Percentiles rank a stretch among this genome's conserved stretches.
These are phyloP conservation scores for Magnaporthiopsis incrustans DNA, from an alignment of 2,329 filamentous ascomycete genomes.

Conservation along the genomic window DNA sequence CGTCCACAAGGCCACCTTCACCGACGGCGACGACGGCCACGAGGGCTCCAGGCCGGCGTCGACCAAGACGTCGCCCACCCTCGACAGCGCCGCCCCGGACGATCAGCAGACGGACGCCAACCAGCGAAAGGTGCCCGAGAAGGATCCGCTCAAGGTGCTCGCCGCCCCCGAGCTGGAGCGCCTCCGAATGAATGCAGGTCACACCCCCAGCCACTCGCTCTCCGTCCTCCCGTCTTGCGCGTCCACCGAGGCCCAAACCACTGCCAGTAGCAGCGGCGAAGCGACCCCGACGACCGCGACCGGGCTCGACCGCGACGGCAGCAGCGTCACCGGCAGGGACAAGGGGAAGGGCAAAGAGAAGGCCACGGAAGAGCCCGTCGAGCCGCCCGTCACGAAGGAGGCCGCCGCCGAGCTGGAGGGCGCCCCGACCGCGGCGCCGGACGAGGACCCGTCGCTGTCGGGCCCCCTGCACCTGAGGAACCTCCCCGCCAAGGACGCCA, in stretches of 20 bases:
- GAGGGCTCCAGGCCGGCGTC: constrained; percentile 20
- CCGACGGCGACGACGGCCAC: constrained; percentile 23
- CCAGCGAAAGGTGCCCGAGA: constrained; percentile 22
- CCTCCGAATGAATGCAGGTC: constrained; percentile 54
- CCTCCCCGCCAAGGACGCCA: constrained; percentile 46
- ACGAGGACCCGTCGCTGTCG: constrained; percentile 37
- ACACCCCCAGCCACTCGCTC: constrained; percentile 53
- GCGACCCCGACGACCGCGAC: constrained; percentile 26
- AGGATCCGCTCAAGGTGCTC: constrained; percentile 37
- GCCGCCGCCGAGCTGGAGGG: constrained; percentile 13
- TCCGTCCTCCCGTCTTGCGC: constrained; percentile 39
- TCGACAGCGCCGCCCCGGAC: constrained; percentile 9
- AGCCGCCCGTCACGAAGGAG: constrained; percentile 13
- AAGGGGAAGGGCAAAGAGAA: constrained; percentile 1
- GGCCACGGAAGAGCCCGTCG: constrained; percentile 7
- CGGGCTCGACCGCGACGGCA: constrained; percentile 11
- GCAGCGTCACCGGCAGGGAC: neutral
- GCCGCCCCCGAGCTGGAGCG: constrained; percentile 40
- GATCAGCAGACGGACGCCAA: constrained; percentile 11
- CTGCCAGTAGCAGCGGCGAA: constrained; percentile 30
- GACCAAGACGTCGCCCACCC: constrained; percentile 17
- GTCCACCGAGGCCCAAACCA: constrained; percentile 31
- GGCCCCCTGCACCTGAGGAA: constrained; percentile 48
- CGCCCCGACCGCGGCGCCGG: constrained; percentile 28
- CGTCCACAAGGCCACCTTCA: constrained; percentile 44